Evolutionary conservation across 1,139 yeast species (phyloP).

Genomic region (Hemisphaericaspora subhashii): DNA sequence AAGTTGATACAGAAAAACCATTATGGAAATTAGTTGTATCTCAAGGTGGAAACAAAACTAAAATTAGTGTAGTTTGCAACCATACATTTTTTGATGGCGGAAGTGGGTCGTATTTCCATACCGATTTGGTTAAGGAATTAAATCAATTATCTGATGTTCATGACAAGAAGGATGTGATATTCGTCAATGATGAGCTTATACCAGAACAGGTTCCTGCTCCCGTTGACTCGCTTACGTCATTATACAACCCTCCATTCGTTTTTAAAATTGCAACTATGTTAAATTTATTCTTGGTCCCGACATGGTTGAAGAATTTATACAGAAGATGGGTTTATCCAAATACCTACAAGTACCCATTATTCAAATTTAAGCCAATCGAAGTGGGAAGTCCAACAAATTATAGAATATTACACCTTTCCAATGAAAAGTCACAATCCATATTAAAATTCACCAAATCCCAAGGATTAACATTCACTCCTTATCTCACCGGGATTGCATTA

Average conservation of each 20-base stretch:
- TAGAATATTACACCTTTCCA: constrained; percentile 17
- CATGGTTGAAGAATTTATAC: constrained; percentile 9
- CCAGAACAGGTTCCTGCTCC: constrained; percentile 6
- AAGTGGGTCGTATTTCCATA: constrained; percentile 32
- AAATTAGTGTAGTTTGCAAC: constrained; percentile 29
- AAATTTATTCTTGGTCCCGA: constrained; percentile 9
- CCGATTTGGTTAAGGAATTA: constrained; percentile 21
- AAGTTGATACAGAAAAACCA: constrained; percentile 22
- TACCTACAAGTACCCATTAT: constrained; percentile 18
- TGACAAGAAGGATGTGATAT: constrained; percentile 4
- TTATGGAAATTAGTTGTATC: constrained; percentile 31
- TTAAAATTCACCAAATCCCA: constrained; percentile 16
- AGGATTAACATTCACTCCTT: constrained; percentile 28
- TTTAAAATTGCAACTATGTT: constrained; percentile 7
- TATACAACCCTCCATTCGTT: constrained; percentile 15
- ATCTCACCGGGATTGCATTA: constrained; percentile 19
- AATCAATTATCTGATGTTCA: constrained; percentile 6
- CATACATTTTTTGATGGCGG: constrained; percentile 40
- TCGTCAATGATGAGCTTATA: constrained; percentile 7
- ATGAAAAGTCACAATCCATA: constrained; percentile 13
- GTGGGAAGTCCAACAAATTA: constrained; percentile 14
- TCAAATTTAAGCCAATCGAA: constrained; percentile 13
- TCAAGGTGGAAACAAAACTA: constrained; percentile 15
- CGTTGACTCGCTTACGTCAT: constrained; percentile 6
- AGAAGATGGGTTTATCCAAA: constrained; percentile 14